phyloP scores from a whole-genome alignment of 2,329 filamentous ascomycete species.

The Stachybotrys chartarum region DNA sequence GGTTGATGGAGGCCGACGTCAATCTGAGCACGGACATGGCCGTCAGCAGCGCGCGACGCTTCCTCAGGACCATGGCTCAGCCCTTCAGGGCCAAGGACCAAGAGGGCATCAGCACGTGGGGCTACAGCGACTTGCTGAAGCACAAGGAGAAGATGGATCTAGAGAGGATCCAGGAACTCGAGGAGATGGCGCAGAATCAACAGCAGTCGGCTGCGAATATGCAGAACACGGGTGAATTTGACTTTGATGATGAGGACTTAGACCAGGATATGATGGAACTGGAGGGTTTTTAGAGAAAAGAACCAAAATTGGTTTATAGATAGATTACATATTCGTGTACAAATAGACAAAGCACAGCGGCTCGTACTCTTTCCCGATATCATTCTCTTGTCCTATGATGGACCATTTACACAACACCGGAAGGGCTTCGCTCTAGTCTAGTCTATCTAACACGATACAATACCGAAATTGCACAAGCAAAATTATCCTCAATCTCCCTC shows the following conservation, averaged over 20 bases:
- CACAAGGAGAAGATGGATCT: conserved; percentile 72
- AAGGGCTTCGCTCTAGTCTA: too few species aligned
- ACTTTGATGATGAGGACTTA: conserved; percentile 44
- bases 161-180: conserved; percentile 58
- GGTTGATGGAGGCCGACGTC: conserved; percentile 73
- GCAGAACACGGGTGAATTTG: conserved; percentile 32
- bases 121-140: conserved; percentile 64
- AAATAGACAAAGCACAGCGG: background rate
- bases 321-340: background rate
- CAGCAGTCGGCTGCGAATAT: conserved; percentile 6
- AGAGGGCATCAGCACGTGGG: conserved; percentile 93
- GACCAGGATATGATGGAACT: conserved; percentile 51
- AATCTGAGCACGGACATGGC: conserved; percentile 96
- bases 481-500: too few species aligned
- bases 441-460: background rate
- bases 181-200: conserved; percentile 30
- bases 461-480: too few species aligned
- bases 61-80: conserved; percentile 85
- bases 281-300: conserved; percentile 22
- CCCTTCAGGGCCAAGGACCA: conserved; percentile 78
- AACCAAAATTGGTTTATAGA: background rate
- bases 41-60: conserved; percentile 79
- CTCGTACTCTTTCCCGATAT: too few species aligned
- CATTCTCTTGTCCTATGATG: too few species aligned
- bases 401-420: too few species aligned